Evolutionary conservation across 2,329 filamentous ascomycete genomes (phyloP).

Genomic region (Penicillium palitans): DNA sequence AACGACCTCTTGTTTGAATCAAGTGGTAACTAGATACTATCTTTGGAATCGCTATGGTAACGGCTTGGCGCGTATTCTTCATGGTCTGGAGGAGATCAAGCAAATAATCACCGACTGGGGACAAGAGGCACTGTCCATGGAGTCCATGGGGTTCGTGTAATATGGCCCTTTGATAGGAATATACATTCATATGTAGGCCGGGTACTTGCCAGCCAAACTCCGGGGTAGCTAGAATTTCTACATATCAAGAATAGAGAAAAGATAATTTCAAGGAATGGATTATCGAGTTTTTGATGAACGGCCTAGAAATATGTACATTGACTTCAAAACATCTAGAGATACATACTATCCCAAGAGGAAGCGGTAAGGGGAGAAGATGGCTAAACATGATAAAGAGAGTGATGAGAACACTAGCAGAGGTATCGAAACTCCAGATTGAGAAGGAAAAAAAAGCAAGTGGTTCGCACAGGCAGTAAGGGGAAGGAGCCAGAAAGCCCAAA

Average conservation of each 20-base stretch:
- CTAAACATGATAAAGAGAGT: slow-evolving; percentile 5
- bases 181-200: not conserved
- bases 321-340: slow-evolving; percentile 7
- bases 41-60: not conserved
- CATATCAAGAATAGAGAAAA: not conserved
- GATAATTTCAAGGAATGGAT: not conserved
- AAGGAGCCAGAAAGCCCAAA: slow-evolving; percentile 2
- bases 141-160: not conserved
- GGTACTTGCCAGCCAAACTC: not conserved
- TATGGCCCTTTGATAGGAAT: not conserved
- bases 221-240: not conserved
- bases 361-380: not conserved
- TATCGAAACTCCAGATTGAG: slow-evolving; percentile 14
- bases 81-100: not conserved
- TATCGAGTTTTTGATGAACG: not conserved
- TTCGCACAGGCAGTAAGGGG: slow-evolving; percentile 1
- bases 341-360: slow-evolving; percentile 2
- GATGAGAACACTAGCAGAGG: slow-evolving; percentile 10
- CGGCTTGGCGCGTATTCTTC: not conserved
- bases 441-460: not conserved
- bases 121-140: not conserved
- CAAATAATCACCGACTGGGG: not conserved
- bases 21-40: not conserved
- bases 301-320: slow-evolving; percentile 19
- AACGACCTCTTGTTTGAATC: not conserved